Conservation (phyloP, 768 basidiomycete genomes). For the Crassisporium funariophilum region DNA sequence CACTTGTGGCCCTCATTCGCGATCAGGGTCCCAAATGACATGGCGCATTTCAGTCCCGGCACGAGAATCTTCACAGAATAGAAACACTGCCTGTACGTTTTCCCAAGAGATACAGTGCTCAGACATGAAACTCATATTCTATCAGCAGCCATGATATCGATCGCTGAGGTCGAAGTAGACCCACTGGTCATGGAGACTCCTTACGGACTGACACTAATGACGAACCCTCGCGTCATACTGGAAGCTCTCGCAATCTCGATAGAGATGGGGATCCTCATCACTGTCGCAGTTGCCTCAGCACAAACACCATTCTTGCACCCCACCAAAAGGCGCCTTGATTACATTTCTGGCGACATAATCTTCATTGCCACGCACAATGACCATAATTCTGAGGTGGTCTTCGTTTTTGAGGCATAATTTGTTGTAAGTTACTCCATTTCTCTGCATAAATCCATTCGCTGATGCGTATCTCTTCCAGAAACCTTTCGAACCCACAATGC, state of each 20-base stretch:
- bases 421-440: too few relatives aligned
- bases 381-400: constrained; percentile 11
- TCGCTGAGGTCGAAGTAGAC: constrained; percentile 42
- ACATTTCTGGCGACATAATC: constrained; percentile 15
- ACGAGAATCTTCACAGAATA: constrained; percentile 18
- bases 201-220: constrained; percentile 33
- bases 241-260: constrained; percentile 42
- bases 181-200: constrained; percentile 32
- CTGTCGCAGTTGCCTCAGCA: constrained; percentile 26
- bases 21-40: constrained; percentile 23
- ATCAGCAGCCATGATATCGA: constrained; percentile 25
- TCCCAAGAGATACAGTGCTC: neutral
- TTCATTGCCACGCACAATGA: constrained; percentile 12
- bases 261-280: constrained; percentile 38
- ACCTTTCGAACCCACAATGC: neutral
- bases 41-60: constrained; percentile 35
- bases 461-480: neutral
- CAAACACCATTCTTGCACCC: constrained; percentile 6
- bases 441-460: neutral
- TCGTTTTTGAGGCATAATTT: constrained; percentile 12
- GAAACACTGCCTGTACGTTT: constrained; percentile 29
- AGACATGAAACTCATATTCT: neutral
- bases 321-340: constrained; percentile 3
- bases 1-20: constrained; percentile 1
- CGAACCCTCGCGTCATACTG: constrained; percentile 36